phyloP scores from a whole-genome alignment of 768 basidiomycete genomes.

The Podaxis pistillaris region DNA sequence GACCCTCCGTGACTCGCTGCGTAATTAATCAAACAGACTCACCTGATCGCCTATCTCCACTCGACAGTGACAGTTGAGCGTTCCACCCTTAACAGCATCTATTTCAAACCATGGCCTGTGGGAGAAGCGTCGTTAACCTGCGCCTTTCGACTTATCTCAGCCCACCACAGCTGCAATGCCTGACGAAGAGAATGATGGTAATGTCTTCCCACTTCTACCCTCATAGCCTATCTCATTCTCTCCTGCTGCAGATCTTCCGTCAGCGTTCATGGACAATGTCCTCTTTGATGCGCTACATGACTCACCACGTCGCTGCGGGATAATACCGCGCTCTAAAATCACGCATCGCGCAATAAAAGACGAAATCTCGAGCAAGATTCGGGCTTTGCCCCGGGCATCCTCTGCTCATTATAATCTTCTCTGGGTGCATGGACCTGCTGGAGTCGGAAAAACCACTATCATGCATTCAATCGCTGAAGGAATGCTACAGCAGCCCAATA shows the following conservation, averaged over 20 bases:
- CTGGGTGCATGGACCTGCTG: conserved; percentile 9
- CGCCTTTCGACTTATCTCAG: background rate
- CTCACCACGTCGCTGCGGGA: background rate
- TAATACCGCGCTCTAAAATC: background rate
- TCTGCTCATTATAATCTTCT: background rate
- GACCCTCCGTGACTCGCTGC: background rate
- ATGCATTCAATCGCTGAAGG: background rate
- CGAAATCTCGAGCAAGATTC: background rate
- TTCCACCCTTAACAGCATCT: background rate
- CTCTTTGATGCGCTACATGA: background rate
- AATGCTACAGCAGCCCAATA: background rate
- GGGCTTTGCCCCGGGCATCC: background rate
- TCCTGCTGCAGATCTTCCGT: background rate
- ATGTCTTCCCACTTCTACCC: too few species aligned
- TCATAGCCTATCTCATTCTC: background rate
- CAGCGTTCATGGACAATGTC: background rate
- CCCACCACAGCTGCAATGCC: background rate
- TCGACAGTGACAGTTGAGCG: background rate
- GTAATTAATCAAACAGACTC: background rate
- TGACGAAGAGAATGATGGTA: background rate
- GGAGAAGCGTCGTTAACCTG: background rate
- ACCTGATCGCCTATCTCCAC: conserved; percentile 28
- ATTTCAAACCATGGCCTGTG: conserved; percentile 1
- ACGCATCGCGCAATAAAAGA: background rate
- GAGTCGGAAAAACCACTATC: conserved; percentile 9